phyloP scores from a whole-genome alignment of 1,284 basidiomycete genomes.

The Malassezia psittaci region DNA sequence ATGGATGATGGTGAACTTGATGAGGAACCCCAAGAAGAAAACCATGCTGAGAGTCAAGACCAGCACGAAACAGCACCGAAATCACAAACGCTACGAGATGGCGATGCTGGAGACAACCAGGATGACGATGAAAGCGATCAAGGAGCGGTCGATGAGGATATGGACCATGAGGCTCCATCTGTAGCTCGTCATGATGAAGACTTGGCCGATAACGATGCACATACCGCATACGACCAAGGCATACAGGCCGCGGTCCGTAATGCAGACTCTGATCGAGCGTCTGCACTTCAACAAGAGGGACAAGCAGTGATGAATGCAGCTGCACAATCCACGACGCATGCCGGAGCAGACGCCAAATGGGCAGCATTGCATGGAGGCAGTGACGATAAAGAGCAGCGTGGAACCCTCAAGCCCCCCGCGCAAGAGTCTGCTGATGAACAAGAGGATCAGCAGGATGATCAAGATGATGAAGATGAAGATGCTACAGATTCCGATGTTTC shows the following conservation, averaged over 20 bases:
- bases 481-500: slow-evolving; percentile 16
- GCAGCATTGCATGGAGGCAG: slow-evolving; percentile 3
- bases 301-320: slow-evolving; percentile 10
- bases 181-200: background rate
- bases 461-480: slow-evolving; percentile 13
- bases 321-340: background rate
- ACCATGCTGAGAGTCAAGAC: background rate
- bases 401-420: background rate
- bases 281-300: background rate
- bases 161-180: slow-evolving; percentile 14
- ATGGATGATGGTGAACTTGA: too few species aligned
- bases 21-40: slow-evolving; percentile 5
- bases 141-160: slow-evolving; percentile 16
- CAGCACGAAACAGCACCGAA: background rate
- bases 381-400: slow-evolving; percentile 19
- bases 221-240: background rate
- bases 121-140: slow-evolving; percentile 14
- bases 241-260: background rate
- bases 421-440: background rate
- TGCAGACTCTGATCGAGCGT: background rate
- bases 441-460: background rate
- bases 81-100: background rate
- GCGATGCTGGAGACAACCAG: slow-evolving; percentile 8
- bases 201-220: background rate
- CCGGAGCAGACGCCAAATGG: slow-evolving; percentile 1